These are phyloP conservation scores for Phaeosphaeria sp. DNA, from an alignment of 2,329 filamentous ascomycete species.

Conservation along the genomic window DNA sequence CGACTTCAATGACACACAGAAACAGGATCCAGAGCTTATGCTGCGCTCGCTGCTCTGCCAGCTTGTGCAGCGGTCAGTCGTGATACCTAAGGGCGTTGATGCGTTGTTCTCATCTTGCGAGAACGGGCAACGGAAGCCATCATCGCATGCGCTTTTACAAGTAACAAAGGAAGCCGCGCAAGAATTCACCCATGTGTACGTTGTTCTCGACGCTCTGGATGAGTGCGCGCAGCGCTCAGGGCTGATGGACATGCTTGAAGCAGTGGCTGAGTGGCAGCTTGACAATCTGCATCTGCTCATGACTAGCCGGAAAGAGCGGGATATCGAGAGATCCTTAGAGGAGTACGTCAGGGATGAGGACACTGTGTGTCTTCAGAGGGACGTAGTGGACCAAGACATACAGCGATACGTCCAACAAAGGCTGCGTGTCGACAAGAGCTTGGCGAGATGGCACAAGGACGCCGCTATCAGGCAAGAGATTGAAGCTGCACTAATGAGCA, in stretches of 20 bases:
- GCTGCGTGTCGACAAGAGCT: conserved; percentile 40
- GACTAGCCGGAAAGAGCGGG: conserved; percentile 37
- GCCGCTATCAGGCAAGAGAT: conserved; percentile 33
- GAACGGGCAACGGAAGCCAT: conserved; percentile 30
- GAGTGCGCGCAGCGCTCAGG: conserved; percentile 31
- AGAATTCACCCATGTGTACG: conserved; percentile 21
- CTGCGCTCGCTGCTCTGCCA: conserved; percentile 49
- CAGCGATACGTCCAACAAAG: conserved; percentile 35
- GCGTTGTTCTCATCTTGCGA: conserved; percentile 31
- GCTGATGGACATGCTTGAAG: conserved; percentile 28
- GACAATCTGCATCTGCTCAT: conserved; percentile 31
- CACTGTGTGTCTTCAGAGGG: conserved; percentile 27
- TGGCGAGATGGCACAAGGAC: conserved; percentile 35
- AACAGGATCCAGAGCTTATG: conserved; percentile 44
- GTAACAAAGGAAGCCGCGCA: conserved; percentile 31
- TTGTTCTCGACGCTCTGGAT: conserved; percentile 38
- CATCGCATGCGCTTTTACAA: conserved; percentile 24
- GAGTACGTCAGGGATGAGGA: conserved; percentile 15
- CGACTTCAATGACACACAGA: conserved; percentile 48
- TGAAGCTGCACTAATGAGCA: conserved; percentile 35
- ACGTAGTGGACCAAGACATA: conserved; percentile 37
- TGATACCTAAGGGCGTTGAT: conserved; percentile 24
- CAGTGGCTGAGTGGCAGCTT: conserved; percentile 26
- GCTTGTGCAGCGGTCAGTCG: conserved; percentile 28
- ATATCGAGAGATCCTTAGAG: conserved; percentile 31